Base-by-base conservation (phyloP, 2,329 filamentous ascomycete species). In the Metarhizium rileyi region DNA sequence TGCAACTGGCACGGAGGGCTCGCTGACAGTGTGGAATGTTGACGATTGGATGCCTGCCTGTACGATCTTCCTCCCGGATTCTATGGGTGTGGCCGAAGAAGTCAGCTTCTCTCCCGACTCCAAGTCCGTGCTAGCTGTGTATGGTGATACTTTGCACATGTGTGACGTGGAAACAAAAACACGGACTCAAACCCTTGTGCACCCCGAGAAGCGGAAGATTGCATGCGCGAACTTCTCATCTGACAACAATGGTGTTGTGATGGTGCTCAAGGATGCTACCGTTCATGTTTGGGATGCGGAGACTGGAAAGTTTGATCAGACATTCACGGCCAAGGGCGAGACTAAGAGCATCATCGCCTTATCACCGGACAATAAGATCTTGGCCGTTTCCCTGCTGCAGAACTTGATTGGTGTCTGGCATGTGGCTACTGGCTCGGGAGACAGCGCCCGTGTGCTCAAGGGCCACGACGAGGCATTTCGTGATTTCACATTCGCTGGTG, bases 331-430 rank as follows among this genome's bases (percentile, higher is more conserved):
- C 26, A 53, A 48, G 26, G 51, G 51, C 8, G 51, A 53, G 41
- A 48, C 42, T 10, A 53, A 53, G 42, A 53, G 51, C 27, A 48
- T 53, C 35, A 50, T 53, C 23, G 48, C 51, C 7, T 25, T 53
- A 7, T 53, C 51, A 22, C 51, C 51, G 26, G 41, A 53, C 28
- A 53, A 53, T 35, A 48, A 47, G 25, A 26, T 43, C 22, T 46
- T 53, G 43, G 51, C 51, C 25, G 51, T 53, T 16, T 53, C 51
- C 6, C 38, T 53, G 40, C 51, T 53, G 7, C 42, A 53, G 10
- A 53, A 53, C 25, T 33, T 53, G 35, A 53, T 53, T 40, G 51
- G 51, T 20, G 14, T 53, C 36, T 53, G 51, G 48, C 48, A 53
- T 22, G 43, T 53, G 30, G 48, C 51, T 20, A 41, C 48, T 9